Conservation (phyloP, 2,329 filamentous ascomycete genomes). For the Diaporthe sp. region DNA sequence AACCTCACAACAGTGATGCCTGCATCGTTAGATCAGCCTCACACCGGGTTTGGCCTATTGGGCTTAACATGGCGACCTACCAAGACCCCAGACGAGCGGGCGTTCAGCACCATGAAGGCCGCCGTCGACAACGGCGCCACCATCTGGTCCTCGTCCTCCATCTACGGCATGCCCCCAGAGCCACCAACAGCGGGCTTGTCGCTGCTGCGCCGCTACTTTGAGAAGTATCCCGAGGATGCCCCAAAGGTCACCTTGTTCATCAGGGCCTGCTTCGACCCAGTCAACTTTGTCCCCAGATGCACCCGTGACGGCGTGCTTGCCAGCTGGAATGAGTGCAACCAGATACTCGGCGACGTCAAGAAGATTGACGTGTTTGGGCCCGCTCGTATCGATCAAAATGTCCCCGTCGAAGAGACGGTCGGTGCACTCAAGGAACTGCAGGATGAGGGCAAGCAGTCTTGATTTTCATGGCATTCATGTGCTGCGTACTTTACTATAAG, state of each 20-base stretch:
- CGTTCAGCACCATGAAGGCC: not conserved
- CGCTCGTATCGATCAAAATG: not conserved
- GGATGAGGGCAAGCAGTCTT: not conserved
- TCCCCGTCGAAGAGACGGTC: not conserved
- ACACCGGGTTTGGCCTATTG: not conserved
- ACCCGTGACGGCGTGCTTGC: not conserved
- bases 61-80: not conserved
- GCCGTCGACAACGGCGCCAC: not conserved
- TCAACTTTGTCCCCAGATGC: not conserved
- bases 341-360: not conserved
- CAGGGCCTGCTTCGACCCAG: not conserved
- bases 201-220: not conserved
- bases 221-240: not conserved
- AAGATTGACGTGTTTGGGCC: not conserved
- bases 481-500: no score
- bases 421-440: not conserved
- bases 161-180: slow-evolving; percentile 7
- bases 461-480: no score
- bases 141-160: not conserved
- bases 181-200: not conserved
- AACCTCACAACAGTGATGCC: no score
- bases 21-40: not conserved
- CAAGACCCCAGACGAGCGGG: not conserved
- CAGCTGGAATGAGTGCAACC: not conserved
- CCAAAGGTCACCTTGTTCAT: not conserved